Percentiles rank a stretch among this genome's conserved stretches.
Conservation (phyloP, 495 filamentous ascomycete species). For the Penicillium odoratum region DNA sequence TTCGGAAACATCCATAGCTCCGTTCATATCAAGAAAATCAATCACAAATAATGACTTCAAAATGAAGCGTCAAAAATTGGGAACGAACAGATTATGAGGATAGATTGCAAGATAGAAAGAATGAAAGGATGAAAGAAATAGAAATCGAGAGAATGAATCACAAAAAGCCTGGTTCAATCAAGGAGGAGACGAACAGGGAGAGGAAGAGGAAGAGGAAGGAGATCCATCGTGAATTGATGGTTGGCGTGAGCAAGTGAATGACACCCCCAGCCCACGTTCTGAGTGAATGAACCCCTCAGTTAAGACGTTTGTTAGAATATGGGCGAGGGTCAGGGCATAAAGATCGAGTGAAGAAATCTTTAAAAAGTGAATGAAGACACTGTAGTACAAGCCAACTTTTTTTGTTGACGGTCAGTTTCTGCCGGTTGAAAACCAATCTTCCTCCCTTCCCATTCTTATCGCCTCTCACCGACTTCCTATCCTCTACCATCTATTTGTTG, state of each 20-base stretch:
- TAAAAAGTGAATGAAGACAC: neutral
- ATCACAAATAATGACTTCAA: too few species aligned
- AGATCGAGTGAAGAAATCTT: neutral
- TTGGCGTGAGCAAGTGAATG: neutral
- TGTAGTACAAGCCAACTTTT: neutral
- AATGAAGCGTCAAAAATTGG: too few species aligned
- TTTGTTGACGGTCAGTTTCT: conserved; percentile 2
- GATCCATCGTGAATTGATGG: neutral
- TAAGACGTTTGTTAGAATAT: neutral
- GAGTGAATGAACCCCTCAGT: neutral
- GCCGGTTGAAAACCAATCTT: neutral
- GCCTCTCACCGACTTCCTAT: neutral
- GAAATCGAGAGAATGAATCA: too few species aligned
- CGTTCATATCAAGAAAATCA: neutral
- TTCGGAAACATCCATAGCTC: neutral
- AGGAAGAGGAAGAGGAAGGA: neutral
- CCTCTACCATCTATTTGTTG: neutral
- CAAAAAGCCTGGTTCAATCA: neutral
- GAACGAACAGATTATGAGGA: neutral
- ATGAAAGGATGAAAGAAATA: neutral
- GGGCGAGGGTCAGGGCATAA: neutral
- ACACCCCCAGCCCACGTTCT: neutral
- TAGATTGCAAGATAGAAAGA: neutral
- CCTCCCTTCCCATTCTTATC: neutral
- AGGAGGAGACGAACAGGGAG: neutral